Percentiles rank a stretch among this genome's conserved stretches.
These are phyloP conservation scores for Parathielavia hyrcaniae DNA, from an alignment of 495 filamentous ascomycete species.

Conservation along the genomic window DNA sequence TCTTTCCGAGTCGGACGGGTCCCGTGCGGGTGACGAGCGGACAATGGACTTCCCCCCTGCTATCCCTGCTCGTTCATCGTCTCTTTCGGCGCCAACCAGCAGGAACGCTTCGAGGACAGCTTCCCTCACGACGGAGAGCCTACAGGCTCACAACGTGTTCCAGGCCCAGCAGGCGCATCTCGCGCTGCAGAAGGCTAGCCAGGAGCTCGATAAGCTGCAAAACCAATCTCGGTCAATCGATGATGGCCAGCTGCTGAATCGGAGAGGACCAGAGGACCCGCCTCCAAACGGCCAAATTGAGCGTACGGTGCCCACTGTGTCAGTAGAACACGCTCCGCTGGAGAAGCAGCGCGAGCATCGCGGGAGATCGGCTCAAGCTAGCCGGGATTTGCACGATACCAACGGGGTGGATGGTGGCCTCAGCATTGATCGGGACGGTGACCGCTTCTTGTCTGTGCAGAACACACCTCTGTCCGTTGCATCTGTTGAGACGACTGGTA, in stretches of 20 bases:
- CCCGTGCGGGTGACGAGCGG: constrained; percentile 41
- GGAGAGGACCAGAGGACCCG: not conserved
- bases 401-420: constrained; percentile 30
- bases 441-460: constrained; percentile 49
- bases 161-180: constrained; percentile 31
- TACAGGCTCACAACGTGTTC: constrained; percentile 53
- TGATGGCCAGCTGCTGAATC: not conserved
- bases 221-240: constrained; percentile 8
- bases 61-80: constrained; percentile 57
- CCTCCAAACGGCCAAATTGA: not conserved
- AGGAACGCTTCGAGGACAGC: constrained; percentile 57
- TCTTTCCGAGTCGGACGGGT: constrained; percentile 44
- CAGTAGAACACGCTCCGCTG: constrained; percentile 27
- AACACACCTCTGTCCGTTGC: constrained; percentile 54
- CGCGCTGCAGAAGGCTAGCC: constrained; percentile 27
- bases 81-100: constrained; percentile 66
- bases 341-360: constrained; percentile 30
- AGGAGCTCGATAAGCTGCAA: constrained; percentile 27
- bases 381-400: constrained; percentile 8
- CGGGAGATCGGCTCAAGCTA: constrained; percentile 5
- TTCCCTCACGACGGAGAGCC: constrained; percentile 60
- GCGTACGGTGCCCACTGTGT: constrained; percentile 11
- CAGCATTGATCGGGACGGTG: constrained; percentile 45
- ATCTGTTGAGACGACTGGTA: constrained; percentile 51
- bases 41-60: constrained; percentile 55